phyloP scores from a whole-genome alignment of 805 yeast genomes.

The Cyberlindnera misumaiensis region DNA sequence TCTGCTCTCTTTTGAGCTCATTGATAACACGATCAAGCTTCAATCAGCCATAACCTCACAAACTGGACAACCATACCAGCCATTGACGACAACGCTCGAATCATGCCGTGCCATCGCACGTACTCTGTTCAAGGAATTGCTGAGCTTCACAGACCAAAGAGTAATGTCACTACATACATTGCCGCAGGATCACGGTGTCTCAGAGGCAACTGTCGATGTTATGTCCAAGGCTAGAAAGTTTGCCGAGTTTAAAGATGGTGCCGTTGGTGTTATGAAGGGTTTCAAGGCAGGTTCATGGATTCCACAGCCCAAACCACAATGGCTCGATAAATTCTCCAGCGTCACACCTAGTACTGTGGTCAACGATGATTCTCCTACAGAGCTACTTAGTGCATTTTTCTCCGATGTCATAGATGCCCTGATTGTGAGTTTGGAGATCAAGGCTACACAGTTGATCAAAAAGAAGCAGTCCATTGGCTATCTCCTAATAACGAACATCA shows the following conservation, averaged over 20 bases:
- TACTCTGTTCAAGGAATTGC: conserved; percentile 47
- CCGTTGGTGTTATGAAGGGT: conserved; percentile 39
- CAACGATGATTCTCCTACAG: conserved; percentile 36
- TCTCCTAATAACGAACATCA: conserved; percentile 61
- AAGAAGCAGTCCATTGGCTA: conserved; percentile 50
- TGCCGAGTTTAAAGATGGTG: conserved; percentile 53
- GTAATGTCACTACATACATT: conserved; percentile 39
- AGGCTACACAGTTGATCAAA: conserved; percentile 33
- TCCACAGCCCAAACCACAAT: conserved; percentile 48
- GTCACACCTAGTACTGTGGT: conserved; percentile 36
- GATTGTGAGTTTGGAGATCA: conserved; percentile 55
- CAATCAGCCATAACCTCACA: conserved; percentile 26
- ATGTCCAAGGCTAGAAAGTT: conserved; percentile 61
- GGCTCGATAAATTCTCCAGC: conserved; percentile 43
- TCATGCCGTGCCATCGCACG: conserved; percentile 27
- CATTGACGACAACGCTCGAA: conserved; percentile 16
- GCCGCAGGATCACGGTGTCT: conserved; percentile 64
- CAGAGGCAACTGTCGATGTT: conserved; percentile 66
- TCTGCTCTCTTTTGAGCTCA: conserved; percentile 49
- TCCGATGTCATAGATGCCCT: conserved; percentile 77
- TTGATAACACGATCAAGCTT: conserved; percentile 38
- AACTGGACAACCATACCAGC: conserved; percentile 15
- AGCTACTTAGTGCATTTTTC: conserved; percentile 56
- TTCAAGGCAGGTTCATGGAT: conserved; percentile 65
- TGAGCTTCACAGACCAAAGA: conserved; percentile 47